Evolutionary conservation across 2,329 filamentous ascomycete species (phyloP).

Genomic region (Epichloe gansuensis): DNA sequence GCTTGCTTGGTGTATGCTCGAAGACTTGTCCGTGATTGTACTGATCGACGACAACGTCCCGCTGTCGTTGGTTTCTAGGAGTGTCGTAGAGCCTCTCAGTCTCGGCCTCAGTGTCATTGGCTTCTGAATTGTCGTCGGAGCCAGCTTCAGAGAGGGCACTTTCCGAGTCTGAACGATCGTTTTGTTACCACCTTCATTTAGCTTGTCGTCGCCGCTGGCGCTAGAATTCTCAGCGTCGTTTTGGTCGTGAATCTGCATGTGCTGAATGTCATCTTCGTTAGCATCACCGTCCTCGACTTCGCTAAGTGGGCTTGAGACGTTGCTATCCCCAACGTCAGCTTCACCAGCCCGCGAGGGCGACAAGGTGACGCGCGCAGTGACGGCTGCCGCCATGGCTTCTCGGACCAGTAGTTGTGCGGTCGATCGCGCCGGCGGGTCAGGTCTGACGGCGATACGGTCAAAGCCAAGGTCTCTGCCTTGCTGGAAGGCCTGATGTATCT

Average conservation of each 20-base stretch:
- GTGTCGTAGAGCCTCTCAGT: constrained; percentile 87
- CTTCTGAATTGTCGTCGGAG: constrained; percentile 27
- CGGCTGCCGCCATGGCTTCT: constrained; percentile 39
- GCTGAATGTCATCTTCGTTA: constrained; percentile 56
- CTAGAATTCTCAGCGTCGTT: constrained; percentile 18
- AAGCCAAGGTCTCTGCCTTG: background rate
- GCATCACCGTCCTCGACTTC: constrained; percentile 75
- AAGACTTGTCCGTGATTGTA: constrained; percentile 42
- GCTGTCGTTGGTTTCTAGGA: constrained; percentile 55
- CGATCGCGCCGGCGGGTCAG: constrained; percentile 4
- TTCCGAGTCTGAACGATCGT: constrained; percentile 32
- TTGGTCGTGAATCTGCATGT: constrained; percentile 35
- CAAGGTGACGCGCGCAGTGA: constrained; percentile 36
- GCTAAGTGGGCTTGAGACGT: constrained; percentile 80
- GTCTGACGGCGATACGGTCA: background rate
- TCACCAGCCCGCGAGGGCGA: constrained; percentile 26
- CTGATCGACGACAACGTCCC: constrained; percentile 47
- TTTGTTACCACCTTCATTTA: constrained; percentile 9
- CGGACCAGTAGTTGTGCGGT: constrained; percentile 9
- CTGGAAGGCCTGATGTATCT: background rate
- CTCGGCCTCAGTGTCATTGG: constrained; percentile 72
- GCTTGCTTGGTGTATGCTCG: constrained; percentile 65
- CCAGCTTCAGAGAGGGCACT: constrained; percentile 45
- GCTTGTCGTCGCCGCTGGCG: constrained; percentile 15
- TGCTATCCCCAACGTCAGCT: constrained; percentile 50